Evolutionary conservation across 2,329 filamentous ascomycete species (phyloP).

Genomic region (Aspergillus sp.): DNA sequence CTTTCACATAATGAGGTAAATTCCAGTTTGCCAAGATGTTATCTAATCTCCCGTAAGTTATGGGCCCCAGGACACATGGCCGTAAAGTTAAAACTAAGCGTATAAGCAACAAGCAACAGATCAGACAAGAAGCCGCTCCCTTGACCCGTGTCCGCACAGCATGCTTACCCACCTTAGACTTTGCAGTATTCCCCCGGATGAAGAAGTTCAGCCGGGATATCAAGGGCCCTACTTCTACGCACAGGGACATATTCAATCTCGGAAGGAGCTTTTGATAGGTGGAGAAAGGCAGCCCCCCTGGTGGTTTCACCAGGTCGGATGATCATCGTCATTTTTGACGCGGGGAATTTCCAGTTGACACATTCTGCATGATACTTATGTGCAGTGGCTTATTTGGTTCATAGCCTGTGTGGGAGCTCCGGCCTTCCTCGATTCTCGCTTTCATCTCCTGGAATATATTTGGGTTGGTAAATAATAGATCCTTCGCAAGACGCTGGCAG

Average conservation of each 20-base stretch:
- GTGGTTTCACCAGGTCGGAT: not conserved
- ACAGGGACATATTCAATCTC: not conserved
- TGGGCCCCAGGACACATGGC: not conserved
- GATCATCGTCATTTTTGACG: constrained; percentile 1
- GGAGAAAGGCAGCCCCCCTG: not conserved
- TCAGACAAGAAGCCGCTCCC: not conserved
- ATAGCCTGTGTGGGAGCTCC: not conserved
- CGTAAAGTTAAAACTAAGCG: not conserved
- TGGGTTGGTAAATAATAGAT: not conserved
- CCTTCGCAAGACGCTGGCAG: not conserved
- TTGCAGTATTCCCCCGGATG: not conserved
- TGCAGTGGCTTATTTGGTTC: not conserved
- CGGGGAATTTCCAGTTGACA: not conserved
- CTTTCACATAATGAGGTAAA: too few relatives aligned
- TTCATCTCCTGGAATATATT: not conserved
- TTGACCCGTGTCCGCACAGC: not conserved
- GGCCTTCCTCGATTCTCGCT: not conserved
- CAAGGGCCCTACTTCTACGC: not conserved
- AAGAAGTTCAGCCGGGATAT: not conserved
- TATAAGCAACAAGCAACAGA: not conserved
- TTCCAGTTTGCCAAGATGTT: too few relatives aligned
- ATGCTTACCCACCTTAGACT: not conserved
- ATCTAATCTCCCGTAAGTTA: too few relatives aligned
- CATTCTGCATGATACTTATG: not conserved
- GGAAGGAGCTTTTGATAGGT: not conserved